A percentile compares a stretch with the other conserved stretches of the same genome.
Conservation (phyloP, 1,284 basidiomycete genomes). For the Amylostereum areolatum region DNA sequence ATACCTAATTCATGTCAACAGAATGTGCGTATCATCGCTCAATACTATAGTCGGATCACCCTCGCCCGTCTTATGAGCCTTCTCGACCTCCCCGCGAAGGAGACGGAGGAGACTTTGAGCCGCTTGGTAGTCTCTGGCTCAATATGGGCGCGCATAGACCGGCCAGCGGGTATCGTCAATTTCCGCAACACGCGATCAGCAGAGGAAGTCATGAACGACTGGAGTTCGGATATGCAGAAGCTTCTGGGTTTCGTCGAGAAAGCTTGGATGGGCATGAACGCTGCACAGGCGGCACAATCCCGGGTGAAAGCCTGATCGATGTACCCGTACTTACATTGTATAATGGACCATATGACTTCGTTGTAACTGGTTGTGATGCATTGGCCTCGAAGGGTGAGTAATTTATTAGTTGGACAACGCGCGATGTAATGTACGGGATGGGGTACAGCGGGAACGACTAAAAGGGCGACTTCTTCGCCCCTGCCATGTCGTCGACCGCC, state of each 20-base stretch:
- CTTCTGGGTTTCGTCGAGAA: slow-evolving; percentile 78
- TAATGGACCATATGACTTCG: slow-evolving; percentile 9
- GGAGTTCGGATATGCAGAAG: slow-evolving; percentile 94
- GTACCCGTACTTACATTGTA: slow-evolving; percentile 16
- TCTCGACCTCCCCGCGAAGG: slow-evolving; percentile 77
- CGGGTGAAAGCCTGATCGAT: slow-evolving; percentile 42
- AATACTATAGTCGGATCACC: slow-evolving; percentile 95
- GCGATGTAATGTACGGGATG: too few relatives aligned
- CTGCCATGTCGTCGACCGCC: too few relatives aligned
- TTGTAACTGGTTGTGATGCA: background rate
- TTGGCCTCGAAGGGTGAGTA: background rate
- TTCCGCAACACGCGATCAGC: slow-evolving; percentile 76
- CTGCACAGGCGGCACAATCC: slow-evolving; percentile 75
- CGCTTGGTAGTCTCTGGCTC: slow-evolving; percentile 88
- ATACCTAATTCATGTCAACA: slow-evolving; percentile 24
- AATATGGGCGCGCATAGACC: slow-evolving; percentile 91
- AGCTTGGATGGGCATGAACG: slow-evolving; percentile 88
- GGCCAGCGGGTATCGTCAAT: slow-evolving; percentile 84
- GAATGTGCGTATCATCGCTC: slow-evolving; percentile 94
- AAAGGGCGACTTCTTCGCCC: too few relatives aligned
- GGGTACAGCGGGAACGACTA: too few relatives aligned
- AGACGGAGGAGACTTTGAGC: slow-evolving; percentile 86
- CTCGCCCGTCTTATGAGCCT: slow-evolving; percentile 79
- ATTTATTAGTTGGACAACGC: too few relatives aligned
- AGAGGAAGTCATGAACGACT: slow-evolving; percentile 93